A percentile compares a stretch with the other conserved stretches of the same genome.
Evolutionary conservation across 768 basidiomycete genomes (phyloP).

Genomic region (Suillus paluster): DNA sequence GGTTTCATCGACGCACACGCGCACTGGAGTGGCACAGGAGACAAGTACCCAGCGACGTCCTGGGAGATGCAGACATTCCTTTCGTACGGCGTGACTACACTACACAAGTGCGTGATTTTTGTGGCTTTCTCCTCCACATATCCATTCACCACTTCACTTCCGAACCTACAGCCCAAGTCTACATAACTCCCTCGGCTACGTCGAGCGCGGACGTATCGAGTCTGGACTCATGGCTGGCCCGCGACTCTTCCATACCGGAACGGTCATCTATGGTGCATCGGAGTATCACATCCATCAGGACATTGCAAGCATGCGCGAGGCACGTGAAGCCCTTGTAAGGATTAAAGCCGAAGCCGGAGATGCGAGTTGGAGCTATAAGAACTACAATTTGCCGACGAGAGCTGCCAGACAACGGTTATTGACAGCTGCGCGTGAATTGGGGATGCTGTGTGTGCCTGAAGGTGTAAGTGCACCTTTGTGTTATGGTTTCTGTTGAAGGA

Average conservation of each 20-base stretch:
- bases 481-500: neutral
- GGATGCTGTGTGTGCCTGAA: constrained; percentile 76
- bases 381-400: constrained; percentile 73
- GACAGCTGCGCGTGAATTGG: constrained; percentile 60
- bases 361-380: constrained; percentile 76
- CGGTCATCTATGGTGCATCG: constrained; percentile 51
- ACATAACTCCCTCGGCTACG: constrained; percentile 61
- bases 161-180: constrained; percentile 58
- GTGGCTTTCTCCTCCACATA: neutral
- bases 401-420: constrained; percentile 72
- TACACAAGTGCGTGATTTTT: constrained; percentile 63
- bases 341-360: constrained; percentile 76
- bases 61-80: constrained; percentile 81
- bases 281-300: constrained; percentile 67
- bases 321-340: constrained; percentile 64
- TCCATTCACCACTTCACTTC: neutral
- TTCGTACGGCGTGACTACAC: constrained; percentile 74
- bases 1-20: constrained; percentile 82
- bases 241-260: constrained; percentile 73
- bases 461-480: constrained; percentile 43
- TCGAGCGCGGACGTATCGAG: constrained; percentile 71
- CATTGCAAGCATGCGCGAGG: constrained; percentile 64
- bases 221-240: constrained; percentile 71
- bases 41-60: constrained; percentile 61
- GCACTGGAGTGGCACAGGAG: constrained; percentile 64